A percentile compares a stretch with the other conserved stretches of the same genome.
Evolutionary conservation across 352 stramenopile species (phyloP).

Genomic region (Phytopythium sindhum): DNA sequence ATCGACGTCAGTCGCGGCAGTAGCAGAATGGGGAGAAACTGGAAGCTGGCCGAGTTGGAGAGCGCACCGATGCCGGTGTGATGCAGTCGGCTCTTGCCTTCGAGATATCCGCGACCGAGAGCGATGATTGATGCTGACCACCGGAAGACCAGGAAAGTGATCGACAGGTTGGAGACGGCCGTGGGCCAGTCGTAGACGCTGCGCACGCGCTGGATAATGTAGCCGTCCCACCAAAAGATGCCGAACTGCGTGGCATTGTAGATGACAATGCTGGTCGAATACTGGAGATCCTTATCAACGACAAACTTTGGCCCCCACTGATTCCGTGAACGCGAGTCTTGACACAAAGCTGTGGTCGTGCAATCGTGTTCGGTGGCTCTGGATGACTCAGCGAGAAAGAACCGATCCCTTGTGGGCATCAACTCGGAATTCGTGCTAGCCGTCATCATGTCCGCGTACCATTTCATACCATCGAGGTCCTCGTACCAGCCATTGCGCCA

Average conservation of each 20-base stretch:
- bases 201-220: not conserved
- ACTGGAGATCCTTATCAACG: not conserved
- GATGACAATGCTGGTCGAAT: not conserved
- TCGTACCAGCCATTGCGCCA: constrained; percentile 15
- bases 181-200: too few species aligned
- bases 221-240: constrained; percentile 15
- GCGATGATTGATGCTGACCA: too few species aligned
- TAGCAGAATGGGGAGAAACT: too few species aligned
- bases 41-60: too few species aligned
- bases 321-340: too few species aligned
- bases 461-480: not conserved
- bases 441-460: constrained; percentile 5
- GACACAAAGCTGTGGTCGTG: not conserved
- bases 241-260: constrained; percentile 20
- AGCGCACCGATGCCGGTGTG: too few species aligned
- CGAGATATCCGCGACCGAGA: too few species aligned
- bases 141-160: too few species aligned
- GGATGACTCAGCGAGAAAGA: not conserved
- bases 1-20: too few species aligned
- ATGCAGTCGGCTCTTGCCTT: too few species aligned
- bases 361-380: constrained; percentile 2
- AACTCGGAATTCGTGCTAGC: not conserved
- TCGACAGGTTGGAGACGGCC: too few species aligned
- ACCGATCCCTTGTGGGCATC: not conserved
- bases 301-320: not conserved